Evolutionary conservation across 768 basidiomycete genomes (phyloP), one percentile per base, ranked within the genome.

Genomic region (Lactarius sp.): DNA sequence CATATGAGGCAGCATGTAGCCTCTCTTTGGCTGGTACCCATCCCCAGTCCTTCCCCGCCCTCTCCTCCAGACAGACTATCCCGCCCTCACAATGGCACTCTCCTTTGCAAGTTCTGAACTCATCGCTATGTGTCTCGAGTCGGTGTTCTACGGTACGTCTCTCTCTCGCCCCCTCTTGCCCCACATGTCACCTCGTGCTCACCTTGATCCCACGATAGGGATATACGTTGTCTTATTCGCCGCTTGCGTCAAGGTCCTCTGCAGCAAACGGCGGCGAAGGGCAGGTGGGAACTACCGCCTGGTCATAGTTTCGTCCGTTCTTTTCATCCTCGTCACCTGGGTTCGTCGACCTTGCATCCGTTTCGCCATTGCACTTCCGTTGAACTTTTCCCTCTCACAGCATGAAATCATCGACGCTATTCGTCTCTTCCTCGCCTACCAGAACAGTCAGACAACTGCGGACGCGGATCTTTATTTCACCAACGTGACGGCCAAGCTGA

Each of bases 311-410:
- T 65, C 65, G 16, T 1, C 22, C 36, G 16, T 37, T 6, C 57
- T 66, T 2, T 66, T 66, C 27, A 1, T 56, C 22, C 65, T 66
- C 27, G 65, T 65, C 16, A 66, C 65, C 0, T 66, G 57, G 65
- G 65, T 66, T 22, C 53, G 65, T 55, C 46, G 7, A 34, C 31
- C 36, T 3, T 10, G 6, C 5, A 1, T 10, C 4, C 1, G 2
- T 6, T 27, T 27, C 9, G 6, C 7, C 4, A 8, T 42, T 6
- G n/a, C 39, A 18, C 5, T 6, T 14, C 14, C 20, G 31, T 9
- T 44, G 14, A 31, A 9, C 51, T 39, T 20, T 18, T 7, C 10
- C 37, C 18, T 14, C 3, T n/a, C 16, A 4, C 60, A 66, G 65
- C 65, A 66, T 37, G 41, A 64, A 12, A 2, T 65, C 27, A 0